phyloP scores from a whole-genome alignment of 371 early-diverging fungal species.

The Amoeboaphelidium protococcarum region DNA sequence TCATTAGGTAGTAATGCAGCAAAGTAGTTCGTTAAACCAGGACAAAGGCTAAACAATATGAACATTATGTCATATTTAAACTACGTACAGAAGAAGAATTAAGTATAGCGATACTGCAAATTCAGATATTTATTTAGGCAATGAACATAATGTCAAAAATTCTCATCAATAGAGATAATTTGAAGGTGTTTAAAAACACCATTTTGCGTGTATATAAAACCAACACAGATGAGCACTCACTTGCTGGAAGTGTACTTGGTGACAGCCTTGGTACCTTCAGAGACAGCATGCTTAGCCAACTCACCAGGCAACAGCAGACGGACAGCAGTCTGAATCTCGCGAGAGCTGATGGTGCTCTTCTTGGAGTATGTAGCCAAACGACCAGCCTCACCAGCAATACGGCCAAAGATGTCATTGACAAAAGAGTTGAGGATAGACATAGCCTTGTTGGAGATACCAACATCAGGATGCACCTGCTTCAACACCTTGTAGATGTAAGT shows the following conservation, averaged over 20 bases:
- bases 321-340: constrained; percentile 84
- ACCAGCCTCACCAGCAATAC: constrained; percentile 30
- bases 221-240: constrained; percentile 3
- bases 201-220: too few species aligned
- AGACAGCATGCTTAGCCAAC: constrained; percentile 87
- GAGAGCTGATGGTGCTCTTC: constrained; percentile 73
- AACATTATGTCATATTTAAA: too few species aligned
- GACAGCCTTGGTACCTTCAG: constrained; percentile 91
- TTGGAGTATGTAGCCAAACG: constrained; percentile 68
- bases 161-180: too few species aligned
- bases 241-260: constrained; percentile 74
- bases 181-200: too few species aligned
- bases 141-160: too few species aligned
- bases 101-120: too few species aligned
- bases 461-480: constrained; percentile 91
- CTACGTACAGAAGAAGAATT: too few species aligned
- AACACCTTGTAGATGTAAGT: constrained; percentile 79
- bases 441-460: constrained; percentile 94
- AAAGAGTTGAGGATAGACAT: constrained; percentile 95
- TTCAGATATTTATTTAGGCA: too few species aligned
- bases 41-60: too few species aligned
- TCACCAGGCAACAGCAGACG: constrained; percentile 83
- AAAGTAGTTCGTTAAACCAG: too few species aligned
- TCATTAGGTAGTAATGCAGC: too few species aligned
- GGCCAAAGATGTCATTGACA: constrained; percentile 89